phyloP scores from a whole-genome alignment of 2,329 filamentous ascomycete species.

The Eurotiales sp. region DNA sequence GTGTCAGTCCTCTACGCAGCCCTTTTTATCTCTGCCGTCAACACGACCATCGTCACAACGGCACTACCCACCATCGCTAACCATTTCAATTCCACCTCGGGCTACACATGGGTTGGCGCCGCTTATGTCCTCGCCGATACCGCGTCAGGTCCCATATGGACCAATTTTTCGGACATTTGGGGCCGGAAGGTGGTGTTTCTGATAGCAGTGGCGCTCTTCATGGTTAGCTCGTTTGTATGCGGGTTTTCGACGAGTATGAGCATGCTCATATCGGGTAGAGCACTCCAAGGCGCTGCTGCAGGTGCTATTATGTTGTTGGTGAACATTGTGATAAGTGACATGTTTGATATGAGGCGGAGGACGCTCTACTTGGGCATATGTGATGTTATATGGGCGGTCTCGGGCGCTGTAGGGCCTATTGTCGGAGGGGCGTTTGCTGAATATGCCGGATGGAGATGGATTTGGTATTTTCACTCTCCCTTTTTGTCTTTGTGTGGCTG shows the following conservation, averaged over 20 bases:
- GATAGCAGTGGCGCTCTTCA: slow-evolving; percentile 53
- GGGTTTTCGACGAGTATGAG: slow-evolving; percentile 50
- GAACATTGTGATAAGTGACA: slow-evolving; percentile 56
- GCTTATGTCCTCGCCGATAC: slow-evolving; percentile 34
- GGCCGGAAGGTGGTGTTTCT: slow-evolving; percentile 57
- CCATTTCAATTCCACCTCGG: slow-evolving; percentile 30
- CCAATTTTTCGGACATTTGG: slow-evolving; percentile 49
- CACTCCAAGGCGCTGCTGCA: slow-evolving; percentile 56
- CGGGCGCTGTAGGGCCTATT: slow-evolving; percentile 53
- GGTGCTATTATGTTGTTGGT: slow-evolving; percentile 56
- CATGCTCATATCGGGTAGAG: slow-evolving; percentile 56
- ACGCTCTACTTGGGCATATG: slow-evolving; percentile 52
- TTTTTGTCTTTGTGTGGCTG: background rate
- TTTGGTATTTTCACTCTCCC: slow-evolving; percentile 39
- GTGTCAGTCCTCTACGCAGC: slow-evolving; percentile 16
- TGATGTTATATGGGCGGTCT: slow-evolving; percentile 40
- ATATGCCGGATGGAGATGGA: slow-evolving; percentile 52
- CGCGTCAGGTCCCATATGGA: slow-evolving; percentile 40
- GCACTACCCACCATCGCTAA: slow-evolving; percentile 34
- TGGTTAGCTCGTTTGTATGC: slow-evolving; percentile 53
- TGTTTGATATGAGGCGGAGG: slow-evolving; percentile 49
- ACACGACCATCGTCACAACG: slow-evolving; percentile 30
- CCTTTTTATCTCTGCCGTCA: slow-evolving; percentile 21
- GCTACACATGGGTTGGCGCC: slow-evolving; percentile 38
- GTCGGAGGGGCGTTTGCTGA: slow-evolving; percentile 55